A percentile compares a stretch with the other conserved stretches of the same genome.
phyloP scores from a whole-genome alignment of 2,329 filamentous ascomycete genomes.

The Endoconidiophora laricicola region DNA sequence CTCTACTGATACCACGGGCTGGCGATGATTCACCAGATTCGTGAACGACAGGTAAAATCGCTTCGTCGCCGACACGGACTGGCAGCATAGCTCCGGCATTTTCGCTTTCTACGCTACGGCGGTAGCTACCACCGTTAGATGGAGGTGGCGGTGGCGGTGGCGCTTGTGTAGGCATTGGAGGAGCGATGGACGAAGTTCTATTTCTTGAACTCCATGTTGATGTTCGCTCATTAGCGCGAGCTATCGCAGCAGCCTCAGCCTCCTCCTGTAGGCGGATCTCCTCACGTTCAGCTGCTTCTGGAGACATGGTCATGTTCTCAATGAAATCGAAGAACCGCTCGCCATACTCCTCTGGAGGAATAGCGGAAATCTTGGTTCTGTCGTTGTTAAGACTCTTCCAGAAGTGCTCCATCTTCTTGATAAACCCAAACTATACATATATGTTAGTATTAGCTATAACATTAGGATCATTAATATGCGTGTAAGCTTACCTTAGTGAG shows the following conservation, averaged over 20 bases:
- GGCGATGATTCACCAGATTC: slow-evolving; percentile 69
- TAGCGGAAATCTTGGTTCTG: slow-evolving; percentile 75
- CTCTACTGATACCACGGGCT: slow-evolving; percentile 38
- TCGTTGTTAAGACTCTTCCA: slow-evolving; percentile 85
- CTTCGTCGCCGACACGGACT: slow-evolving; percentile 19
- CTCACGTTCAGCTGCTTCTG: slow-evolving; percentile 50
- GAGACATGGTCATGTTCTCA: slow-evolving; percentile 73
- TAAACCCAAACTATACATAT: slow-evolving; percentile 57
- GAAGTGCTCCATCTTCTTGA: slow-evolving; percentile 92
- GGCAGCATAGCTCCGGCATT: background rate
- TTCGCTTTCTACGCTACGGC: background rate
- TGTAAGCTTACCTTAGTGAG: slow-evolving; percentile 67
- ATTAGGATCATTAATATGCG: background rate
- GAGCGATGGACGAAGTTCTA: slow-evolving; percentile 18
- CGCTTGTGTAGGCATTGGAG: slow-evolving; percentile 30
- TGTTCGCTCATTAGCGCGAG: slow-evolving; percentile 18
- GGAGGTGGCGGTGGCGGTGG: slow-evolving; percentile 27
- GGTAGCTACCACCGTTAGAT: slow-evolving; percentile 19
- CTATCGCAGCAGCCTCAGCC: slow-evolving; percentile 23
- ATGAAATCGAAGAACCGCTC: slow-evolving; percentile 92
- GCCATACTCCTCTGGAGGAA: slow-evolving; percentile 79
- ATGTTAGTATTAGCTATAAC: slow-evolving; percentile 17
- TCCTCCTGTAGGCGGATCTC: slow-evolving; percentile 31
- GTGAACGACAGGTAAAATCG: slow-evolving; percentile 65
- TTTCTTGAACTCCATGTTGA: slow-evolving; percentile 23